phyloP scores from a whole-genome alignment of 768 basidiomycete genomes.

The Dendrothele bispora region DNA sequence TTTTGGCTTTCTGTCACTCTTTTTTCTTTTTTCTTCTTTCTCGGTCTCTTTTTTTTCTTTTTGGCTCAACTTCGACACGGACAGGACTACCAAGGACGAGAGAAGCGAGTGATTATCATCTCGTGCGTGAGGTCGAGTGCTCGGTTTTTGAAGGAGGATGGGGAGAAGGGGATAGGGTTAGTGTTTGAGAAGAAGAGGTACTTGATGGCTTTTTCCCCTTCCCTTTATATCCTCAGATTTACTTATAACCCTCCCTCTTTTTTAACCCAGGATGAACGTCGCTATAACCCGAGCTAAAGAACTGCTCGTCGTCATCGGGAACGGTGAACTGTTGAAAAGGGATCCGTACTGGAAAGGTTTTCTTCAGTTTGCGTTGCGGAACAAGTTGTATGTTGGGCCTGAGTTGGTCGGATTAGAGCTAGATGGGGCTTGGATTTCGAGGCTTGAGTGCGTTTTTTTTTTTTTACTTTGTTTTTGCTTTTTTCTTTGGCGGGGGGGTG shows the following conservation, averaged over 20 bases:
- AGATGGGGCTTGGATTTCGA: constrained; percentile 49
- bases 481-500: constrained; percentile 26
- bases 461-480: not conserved
- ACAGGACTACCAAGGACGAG: constrained; percentile 52
- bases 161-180: constrained; percentile 43
- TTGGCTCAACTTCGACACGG: not conserved
- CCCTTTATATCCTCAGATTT: not conserved
- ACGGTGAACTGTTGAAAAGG: constrained; percentile 37
- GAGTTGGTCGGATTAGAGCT: constrained; percentile 29
- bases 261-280: constrained; percentile 53
- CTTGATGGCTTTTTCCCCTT: constrained; percentile 3
- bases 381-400: constrained; percentile 49
- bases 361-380: constrained; percentile 45
- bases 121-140: constrained; percentile 48
- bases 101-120: constrained; percentile 49
- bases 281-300: constrained; percentile 56
- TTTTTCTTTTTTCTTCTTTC: not conserved
- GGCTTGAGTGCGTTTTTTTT: constrained; percentile 39
- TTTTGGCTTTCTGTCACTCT: not conserved
- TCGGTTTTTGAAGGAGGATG: constrained; percentile 49
- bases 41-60: not conserved
- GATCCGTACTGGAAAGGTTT: constrained; percentile 55
- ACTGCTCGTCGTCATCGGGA: constrained; percentile 49
- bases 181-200: constrained; percentile 48
- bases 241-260: not conserved